Percentiles rank a stretch among this genome's conserved stretches.
phyloP scores from a whole-genome alignment of 208 protist species.

The Kentomonas sorsogonicus region DNA sequence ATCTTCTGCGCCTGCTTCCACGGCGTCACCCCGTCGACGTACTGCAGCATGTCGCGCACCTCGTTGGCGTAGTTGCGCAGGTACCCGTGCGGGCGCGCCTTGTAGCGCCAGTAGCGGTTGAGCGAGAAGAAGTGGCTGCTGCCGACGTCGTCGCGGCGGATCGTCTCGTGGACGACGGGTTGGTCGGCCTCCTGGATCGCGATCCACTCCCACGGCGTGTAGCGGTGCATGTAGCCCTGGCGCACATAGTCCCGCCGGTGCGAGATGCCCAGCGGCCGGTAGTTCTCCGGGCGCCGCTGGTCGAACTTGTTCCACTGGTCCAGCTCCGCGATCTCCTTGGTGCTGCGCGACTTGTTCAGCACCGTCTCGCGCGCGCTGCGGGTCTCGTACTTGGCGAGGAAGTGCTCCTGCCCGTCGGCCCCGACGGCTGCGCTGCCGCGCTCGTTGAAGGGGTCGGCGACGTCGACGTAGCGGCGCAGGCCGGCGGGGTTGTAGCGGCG shows the following conservation, averaged over 20 bases:
- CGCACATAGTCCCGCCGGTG: constrained; percentile 84
- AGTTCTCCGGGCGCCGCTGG: constrained; percentile 71
- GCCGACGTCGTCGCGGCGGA: constrained; percentile 72
- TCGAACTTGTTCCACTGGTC: constrained; percentile 78
- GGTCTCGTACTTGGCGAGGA: constrained; percentile 83
- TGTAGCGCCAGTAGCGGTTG: constrained; percentile 86
- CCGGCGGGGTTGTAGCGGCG: constrained; percentile 55
- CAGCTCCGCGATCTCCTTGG: constrained; percentile 85
- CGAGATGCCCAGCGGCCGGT: constrained; percentile 79
- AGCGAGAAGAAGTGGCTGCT: constrained; percentile 77
- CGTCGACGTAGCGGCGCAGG: constrained; percentile 77
- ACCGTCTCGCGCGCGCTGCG: constrained; percentile 20
- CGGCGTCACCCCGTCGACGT: constrained; percentile 82
- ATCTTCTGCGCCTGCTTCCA: constrained; percentile 90
- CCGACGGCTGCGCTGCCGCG: neutral
- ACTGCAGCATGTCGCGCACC: constrained; percentile 83
- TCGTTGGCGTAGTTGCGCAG: constrained; percentile 86
- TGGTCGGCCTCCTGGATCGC: constrained; percentile 85
- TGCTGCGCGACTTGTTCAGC: constrained; percentile 45
- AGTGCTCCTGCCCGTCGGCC: constrained; percentile 43
- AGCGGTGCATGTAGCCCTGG: constrained; percentile 79
- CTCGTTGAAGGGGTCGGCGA: constrained; percentile 68
- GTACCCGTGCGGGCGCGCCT: constrained; percentile 86
- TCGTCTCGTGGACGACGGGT: constrained; percentile 76
- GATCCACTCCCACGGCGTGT: constrained; percentile 91